A percentile compares a stretch with the other conserved stretches of the same genome.
phyloP scores from a whole-genome alignment of 345 rosid species.

The Gossypium bickii region DNA sequence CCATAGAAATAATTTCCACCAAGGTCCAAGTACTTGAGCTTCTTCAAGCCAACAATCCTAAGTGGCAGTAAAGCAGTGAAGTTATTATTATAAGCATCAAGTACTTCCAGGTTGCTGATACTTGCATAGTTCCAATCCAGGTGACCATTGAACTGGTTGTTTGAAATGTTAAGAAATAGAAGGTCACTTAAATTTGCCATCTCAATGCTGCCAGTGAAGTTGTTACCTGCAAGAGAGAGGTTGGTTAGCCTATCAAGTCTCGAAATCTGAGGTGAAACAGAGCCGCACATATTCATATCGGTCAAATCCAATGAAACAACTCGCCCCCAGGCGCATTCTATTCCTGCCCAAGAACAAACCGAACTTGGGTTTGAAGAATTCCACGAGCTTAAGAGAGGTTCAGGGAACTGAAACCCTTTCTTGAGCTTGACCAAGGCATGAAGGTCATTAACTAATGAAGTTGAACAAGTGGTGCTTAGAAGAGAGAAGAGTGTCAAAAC shows the following conservation, averaged over 20 bases:
- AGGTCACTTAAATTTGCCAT: conserved; percentile 39
- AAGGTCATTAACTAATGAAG: conserved; percentile 43
- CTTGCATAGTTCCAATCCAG: conserved; percentile 45
- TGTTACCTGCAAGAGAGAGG: conserved; percentile 58
- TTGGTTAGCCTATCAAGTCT: conserved; percentile 39
- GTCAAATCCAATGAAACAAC: conserved; percentile 54
- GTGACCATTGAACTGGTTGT: conserved; percentile 45
- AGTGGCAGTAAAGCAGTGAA: conserved; percentile 47
- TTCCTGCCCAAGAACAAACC: conserved; percentile 60
- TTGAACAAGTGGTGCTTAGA: conserved; percentile 24
- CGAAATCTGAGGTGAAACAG: conserved; percentile 38
- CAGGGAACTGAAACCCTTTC: conserved; percentile 44
- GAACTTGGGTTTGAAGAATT: conserved; percentile 41
- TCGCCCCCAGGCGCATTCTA: conserved; percentile 39
- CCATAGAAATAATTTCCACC: conserved; percentile 67
- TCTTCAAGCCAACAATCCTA: conserved; percentile 32
- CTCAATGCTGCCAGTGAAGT: conserved; percentile 39
- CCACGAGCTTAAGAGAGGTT: conserved; percentile 49
- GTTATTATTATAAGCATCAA: conserved; percentile 54
- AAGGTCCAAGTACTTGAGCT: conserved; percentile 48
- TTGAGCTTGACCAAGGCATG: conserved; percentile 41
- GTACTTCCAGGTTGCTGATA: conserved; percentile 33
- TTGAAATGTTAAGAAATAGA: conserved; percentile 47
- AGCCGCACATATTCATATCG: conserved; percentile 44
- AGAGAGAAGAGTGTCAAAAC: conserved; percentile 38